A percentile compares a stretch with the other conserved stretches of the same genome.
phyloP scores from a whole-genome alignment of 177 flowering plant genomes.

The Vitis hybrid region DNA sequence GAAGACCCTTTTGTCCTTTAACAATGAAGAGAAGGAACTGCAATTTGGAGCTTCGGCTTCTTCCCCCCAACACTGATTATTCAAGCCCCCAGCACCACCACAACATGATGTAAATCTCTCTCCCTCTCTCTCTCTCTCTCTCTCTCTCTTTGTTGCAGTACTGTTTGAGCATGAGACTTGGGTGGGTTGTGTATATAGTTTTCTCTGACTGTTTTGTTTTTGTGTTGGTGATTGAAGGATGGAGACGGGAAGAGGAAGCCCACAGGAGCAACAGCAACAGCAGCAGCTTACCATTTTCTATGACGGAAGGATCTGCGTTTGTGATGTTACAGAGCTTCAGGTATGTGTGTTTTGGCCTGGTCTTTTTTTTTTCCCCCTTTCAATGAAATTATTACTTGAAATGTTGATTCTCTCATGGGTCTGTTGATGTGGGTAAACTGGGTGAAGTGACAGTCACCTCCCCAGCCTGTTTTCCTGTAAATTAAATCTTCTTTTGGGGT shows the following conservation, averaged over 20 bases:
- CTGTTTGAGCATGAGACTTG: no score
- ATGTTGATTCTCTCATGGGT: no score
- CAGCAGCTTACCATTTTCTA: slow-evolving; percentile 30
- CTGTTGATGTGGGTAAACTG: accelerated
- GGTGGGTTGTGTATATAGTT: not conserved
- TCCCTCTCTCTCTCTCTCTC: not conserved
- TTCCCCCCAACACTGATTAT: slow-evolving; percentile 1
- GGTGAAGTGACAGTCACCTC: no score
- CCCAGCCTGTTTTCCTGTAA: no score
- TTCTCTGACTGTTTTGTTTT: not conserved
- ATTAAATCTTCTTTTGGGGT: no score
- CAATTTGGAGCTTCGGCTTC: slow-evolving; percentile 28
- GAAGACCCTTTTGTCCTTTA: not conserved
- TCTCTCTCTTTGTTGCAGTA: not conserved
- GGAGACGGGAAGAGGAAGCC: not conserved
- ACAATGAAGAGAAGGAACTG: slow-evolving; percentile 21
- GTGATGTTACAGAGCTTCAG: slow-evolving; percentile 42
- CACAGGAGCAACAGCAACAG: not conserved
- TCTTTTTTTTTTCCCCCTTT: not conserved
- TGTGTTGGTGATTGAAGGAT: slow-evolving; percentile 5
- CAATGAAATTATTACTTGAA: not conserved
- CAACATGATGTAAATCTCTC: not conserved
- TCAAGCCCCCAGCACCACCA: not conserved
- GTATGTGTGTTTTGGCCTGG: slow-evolving; percentile 6
- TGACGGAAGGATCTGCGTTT: slow-evolving; percentile 29